These are phyloP conservation scores for Cryphonectria japonica DNA, from an alignment of 2,329 filamentous ascomycete species.

Conservation along the genomic window DNA sequence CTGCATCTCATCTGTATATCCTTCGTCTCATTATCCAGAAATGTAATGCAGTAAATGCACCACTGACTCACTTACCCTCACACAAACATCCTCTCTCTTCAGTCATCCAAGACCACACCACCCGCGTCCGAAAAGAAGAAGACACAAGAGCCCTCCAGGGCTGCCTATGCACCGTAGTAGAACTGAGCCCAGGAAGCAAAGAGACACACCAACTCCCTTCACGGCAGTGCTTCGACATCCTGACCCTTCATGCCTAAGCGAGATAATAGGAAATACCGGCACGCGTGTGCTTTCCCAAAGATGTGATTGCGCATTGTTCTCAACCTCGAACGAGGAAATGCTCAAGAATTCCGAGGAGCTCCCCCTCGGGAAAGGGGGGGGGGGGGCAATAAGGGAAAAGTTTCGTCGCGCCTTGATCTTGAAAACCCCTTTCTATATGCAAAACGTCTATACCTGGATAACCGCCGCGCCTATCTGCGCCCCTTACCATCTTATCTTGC, in stretches of 20 bases:
- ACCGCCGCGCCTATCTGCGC: background rate
- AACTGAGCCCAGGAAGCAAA: background rate
- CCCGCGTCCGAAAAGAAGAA: background rate
- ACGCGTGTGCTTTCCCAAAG: slow-evolving; percentile 5
- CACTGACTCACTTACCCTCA: background rate
- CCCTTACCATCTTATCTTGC: background rate
- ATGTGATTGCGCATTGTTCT: background rate
- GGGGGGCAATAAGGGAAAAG: background rate
- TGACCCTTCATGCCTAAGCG: background rate
- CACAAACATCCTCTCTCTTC: background rate
- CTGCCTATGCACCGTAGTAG: background rate
- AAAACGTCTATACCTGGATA: slow-evolving; percentile 10
- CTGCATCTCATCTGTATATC: background rate
- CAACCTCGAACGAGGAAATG: background rate
- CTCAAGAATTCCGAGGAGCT: background rate
- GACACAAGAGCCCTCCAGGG: background rate
- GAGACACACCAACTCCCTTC: background rate
- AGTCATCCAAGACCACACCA: background rate
- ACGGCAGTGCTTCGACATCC: background rate
- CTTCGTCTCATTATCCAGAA: background rate
- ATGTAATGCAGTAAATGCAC: background rate
- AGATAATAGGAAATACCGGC: background rate
- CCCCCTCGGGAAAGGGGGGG: too few species aligned
- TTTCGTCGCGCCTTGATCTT: slow-evolving; percentile 4
- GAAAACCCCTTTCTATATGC: slow-evolving; percentile 15